Percentiles rank a stretch among this genome's conserved stretches.
Conservation (phyloP, 768 basidiomycete species). For the Lactarius pseudohatsudake region DNA sequence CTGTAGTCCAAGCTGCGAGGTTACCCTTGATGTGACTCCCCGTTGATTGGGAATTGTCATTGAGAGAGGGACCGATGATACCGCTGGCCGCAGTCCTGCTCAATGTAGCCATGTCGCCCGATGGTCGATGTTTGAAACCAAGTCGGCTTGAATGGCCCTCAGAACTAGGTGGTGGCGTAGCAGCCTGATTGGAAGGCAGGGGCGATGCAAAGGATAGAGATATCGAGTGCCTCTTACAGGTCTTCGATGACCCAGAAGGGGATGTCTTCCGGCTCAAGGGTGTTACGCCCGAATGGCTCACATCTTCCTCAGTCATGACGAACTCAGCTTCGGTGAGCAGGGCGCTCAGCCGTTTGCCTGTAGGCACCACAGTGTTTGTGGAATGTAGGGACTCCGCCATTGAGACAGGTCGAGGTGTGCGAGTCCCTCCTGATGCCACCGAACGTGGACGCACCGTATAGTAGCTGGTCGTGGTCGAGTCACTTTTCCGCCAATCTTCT, state of each 20-base stretch:
- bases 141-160: slow-evolving; percentile 10
- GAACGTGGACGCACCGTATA: slow-evolving; percentile 63
- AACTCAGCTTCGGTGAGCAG: slow-evolving; percentile 68
- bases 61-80: slow-evolving; percentile 42
- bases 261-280: slow-evolving; percentile 37
- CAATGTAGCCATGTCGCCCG: slow-evolving; percentile 41
- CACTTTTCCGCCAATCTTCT: slow-evolving; percentile 79
- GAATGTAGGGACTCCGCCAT: slow-evolving; percentile 77
- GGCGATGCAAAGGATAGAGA: slow-evolving; percentile 52
- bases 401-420: slow-evolving; percentile 70
- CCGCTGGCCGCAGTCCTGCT: slow-evolving; percentile 44
- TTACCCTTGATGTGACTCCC: slow-evolving; percentile 48
- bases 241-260: slow-evolving; percentile 46
- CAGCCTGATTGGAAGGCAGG: slow-evolving; percentile 31
- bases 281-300: slow-evolving; percentile 28
- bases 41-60: slow-evolving; percentile 36
- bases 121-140: slow-evolving; percentile 15
- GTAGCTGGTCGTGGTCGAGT: slow-evolving; percentile 72
- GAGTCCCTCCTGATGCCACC: slow-evolving; percentile 40
- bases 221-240: slow-evolving; percentile 60
- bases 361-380: slow-evolving; percentile 66
- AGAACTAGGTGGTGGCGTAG: slow-evolving; percentile 12
- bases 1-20: slow-evolving; percentile 47
- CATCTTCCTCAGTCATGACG: slow-evolving; percentile 59
- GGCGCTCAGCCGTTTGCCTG: slow-evolving; percentile 65